phyloP scores from a whole-genome alignment of 148 eudicot species.

The Vaccinium macrocarpon region DNA sequence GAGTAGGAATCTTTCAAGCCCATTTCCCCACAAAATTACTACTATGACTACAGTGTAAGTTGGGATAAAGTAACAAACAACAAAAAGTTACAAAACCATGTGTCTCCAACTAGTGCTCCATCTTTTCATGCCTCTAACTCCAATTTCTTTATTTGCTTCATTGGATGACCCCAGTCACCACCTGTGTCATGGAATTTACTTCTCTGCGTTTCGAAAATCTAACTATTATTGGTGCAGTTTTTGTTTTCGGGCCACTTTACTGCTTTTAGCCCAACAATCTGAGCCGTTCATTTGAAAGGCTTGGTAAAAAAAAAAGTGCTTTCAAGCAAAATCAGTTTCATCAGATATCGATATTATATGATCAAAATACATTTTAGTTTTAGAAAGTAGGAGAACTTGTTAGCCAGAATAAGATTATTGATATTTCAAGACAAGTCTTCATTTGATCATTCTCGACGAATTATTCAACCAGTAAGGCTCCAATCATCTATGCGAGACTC shows the following conservation, averaged over 20 bases:
- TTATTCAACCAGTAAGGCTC: too few species aligned
- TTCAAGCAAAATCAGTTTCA: not conserved
- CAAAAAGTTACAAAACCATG: conserved; percentile 42
- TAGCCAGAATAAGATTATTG: too few species aligned
- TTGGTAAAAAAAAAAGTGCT: not conserved
- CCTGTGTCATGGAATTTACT: not conserved
- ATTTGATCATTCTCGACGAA: too few species aligned
- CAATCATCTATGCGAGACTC: too few species aligned
- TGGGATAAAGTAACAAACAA: conserved; percentile 22
- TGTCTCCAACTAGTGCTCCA: conserved; percentile 54
- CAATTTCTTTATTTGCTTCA: conserved; percentile 5
- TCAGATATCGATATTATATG: not conserved
- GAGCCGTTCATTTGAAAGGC: not conserved
- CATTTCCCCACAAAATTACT: conserved; percentile 27
- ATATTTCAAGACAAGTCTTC: not conserved
- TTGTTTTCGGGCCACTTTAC: not conserved
- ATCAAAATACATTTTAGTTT: not conserved
- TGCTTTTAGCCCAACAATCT: not conserved
- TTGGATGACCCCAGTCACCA: not conserved
- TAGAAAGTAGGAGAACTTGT: not conserved
- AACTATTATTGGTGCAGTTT: not conserved
- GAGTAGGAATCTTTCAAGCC: conserved; percentile 26
- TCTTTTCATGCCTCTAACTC: conserved; percentile 35
- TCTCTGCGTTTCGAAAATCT: not conserved
- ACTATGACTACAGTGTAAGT: conserved; percentile 9